Percentiles rank a stretch among this genome's conserved stretches.
phyloP scores from a whole-genome alignment of 2,329 filamentous ascomycete genomes.

The Aspergillus tubingensis region DNA sequence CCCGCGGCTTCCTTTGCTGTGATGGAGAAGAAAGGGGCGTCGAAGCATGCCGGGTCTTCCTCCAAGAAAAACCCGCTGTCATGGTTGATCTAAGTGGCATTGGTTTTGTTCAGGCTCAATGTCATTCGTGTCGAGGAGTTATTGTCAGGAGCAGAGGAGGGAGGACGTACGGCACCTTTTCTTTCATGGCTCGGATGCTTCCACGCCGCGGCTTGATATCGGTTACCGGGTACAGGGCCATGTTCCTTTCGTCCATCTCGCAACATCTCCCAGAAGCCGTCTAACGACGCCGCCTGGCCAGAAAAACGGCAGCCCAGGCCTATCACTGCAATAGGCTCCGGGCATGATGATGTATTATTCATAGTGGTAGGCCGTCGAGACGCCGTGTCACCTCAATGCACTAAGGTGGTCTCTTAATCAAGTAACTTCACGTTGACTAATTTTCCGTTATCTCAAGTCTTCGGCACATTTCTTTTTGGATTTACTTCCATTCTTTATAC shows the following conservation, averaged over 20 bases:
- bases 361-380: background rate
- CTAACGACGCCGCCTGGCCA: conserved; percentile 26
- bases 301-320: conserved; percentile 40
- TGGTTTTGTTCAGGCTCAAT: no score
- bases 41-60: conserved; percentile 29
- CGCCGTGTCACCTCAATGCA: no score
- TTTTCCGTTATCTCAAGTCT: no score
- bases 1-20: conserved; percentile 28
- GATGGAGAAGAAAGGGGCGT: conserved; percentile 38
- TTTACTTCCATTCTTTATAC: no score
- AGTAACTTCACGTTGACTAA: no score
- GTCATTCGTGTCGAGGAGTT: no score
- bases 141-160: no score
- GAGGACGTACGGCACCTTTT: conserved; percentile 23
- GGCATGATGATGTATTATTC: background rate
- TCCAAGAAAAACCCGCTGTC: conserved; percentile 28
- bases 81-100: conserved; percentile 21
- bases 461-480: no score
- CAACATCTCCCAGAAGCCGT: conserved; percentile 32
- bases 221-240: conserved; percentile 19
- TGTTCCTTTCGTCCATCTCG: conserved; percentile 23
- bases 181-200: conserved; percentile 26
- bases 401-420: no score
- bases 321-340: conserved; percentile 40
- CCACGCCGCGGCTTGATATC: conserved; percentile 24